These are phyloP conservation scores for Rhizophagus clarus DNA, from an alignment of 192 early-diverging fungal species.

Conservation along the genomic window DNA sequence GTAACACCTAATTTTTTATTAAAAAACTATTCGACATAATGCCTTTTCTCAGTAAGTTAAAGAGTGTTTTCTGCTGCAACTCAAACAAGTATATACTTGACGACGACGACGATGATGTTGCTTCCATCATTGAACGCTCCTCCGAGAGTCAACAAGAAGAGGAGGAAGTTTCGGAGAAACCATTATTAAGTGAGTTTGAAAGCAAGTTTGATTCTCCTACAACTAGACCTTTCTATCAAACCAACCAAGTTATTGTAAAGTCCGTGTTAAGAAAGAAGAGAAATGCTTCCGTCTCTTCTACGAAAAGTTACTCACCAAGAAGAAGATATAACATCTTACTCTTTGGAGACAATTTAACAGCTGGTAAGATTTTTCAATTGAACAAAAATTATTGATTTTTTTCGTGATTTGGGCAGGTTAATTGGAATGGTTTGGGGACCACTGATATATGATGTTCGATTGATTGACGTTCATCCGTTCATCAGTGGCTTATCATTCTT, in stretches of 20 bases:
- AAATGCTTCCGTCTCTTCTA: neutral
- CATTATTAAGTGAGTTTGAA: slow-evolving; percentile 2
- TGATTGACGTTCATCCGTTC: neutral
- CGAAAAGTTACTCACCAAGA: neutral
- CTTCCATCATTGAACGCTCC: neutral
- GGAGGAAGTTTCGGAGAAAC: slow-evolving; percentile 28
- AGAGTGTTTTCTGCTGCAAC: slow-evolving; percentile 6
- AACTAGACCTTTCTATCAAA: neutral
- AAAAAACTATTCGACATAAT: neutral
- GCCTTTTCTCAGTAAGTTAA: slow-evolving; percentile 25
- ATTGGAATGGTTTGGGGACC: no score
- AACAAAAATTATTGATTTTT: no score
- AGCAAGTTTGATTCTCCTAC: neutral
- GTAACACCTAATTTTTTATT: neutral
- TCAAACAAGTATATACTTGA: slow-evolving; percentile 5
- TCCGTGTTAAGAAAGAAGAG: slow-evolving; percentile 16
- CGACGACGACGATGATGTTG: slow-evolving; percentile 31
- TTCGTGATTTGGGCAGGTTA: no score
- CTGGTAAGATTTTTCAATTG: slow-evolving; percentile 17
- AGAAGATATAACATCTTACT: slow-evolving; percentile 28
- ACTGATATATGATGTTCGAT: no score
- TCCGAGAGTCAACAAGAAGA: neutral
- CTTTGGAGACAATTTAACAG: slow-evolving; percentile 32
- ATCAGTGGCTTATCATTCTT: neutral
- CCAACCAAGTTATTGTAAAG: slow-evolving; percentile 19